Conservation (phyloP, 805 yeast species). For the Ogataea pini region DNA sequence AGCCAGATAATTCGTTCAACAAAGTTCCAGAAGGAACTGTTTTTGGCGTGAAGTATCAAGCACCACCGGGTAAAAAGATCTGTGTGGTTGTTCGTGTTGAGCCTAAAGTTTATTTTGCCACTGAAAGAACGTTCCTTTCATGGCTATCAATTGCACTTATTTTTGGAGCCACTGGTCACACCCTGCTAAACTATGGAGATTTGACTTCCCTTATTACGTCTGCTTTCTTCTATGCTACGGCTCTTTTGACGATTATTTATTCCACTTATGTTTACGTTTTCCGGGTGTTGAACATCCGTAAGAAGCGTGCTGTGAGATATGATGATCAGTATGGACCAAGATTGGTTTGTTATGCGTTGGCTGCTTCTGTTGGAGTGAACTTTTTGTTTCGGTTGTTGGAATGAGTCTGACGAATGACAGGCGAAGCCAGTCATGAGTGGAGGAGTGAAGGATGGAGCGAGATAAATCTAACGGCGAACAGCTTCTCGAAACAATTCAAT, state of each 20-base stretch:
- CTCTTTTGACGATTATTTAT: conserved; percentile 71
- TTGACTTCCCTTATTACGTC: conserved; percentile 75
- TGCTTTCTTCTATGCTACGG: conserved; percentile 80
- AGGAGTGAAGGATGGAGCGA: too few species aligned
- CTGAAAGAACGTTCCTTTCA: conserved; percentile 89
- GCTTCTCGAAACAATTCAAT: too few species aligned
- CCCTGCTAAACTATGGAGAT: conserved; percentile 83
- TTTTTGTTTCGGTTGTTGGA: conserved; percentile 54
- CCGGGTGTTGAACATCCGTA: conserved; percentile 81
- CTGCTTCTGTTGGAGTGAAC: conserved; percentile 64
- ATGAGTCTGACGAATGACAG: neutral
- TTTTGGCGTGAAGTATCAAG: conserved; percentile 56
- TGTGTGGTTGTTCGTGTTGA: conserved; percentile 95
- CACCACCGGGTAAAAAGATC: conserved; percentile 88
- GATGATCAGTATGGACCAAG: conserved; percentile 90
- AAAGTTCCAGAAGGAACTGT: conserved; percentile 67
- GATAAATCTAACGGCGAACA: too few species aligned
- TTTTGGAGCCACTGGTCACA: conserved; percentile 84
- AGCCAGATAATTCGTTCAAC: conserved; percentile 49
- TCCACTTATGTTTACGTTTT: conserved; percentile 73
- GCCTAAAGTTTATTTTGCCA: conserved; percentile 98
- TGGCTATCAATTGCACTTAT: conserved; percentile 93
- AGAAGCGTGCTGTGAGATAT: conserved; percentile 78
- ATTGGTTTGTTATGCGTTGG: conserved; percentile 72
- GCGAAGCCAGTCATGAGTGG: neutral